Conservation (phyloP, 1,284 basidiomycete genomes). For the Ustilago hordei region DNA sequence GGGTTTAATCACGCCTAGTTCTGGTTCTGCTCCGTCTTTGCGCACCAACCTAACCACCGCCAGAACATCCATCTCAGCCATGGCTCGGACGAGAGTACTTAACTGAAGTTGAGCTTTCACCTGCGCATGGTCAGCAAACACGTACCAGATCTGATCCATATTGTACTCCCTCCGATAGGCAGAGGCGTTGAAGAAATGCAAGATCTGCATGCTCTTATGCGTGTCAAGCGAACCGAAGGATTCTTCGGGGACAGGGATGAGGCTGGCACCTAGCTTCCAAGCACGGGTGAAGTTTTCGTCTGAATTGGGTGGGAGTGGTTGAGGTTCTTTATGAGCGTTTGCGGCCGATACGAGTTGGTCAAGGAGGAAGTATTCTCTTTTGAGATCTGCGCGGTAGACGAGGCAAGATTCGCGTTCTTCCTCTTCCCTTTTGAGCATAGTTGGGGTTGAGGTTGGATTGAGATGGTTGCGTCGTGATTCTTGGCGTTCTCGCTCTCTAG, state of each 20-base stretch:
- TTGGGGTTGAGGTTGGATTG: constrained; percentile 34
- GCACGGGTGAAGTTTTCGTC: constrained; percentile 80
- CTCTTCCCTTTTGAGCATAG: constrained; percentile 13
- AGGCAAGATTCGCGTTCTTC: constrained; percentile 11
- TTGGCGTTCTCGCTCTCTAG: constrained; percentile 22
- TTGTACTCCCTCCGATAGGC: constrained; percentile 74
- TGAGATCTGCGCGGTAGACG: constrained; percentile 40
- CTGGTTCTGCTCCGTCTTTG: constrained; percentile 80
- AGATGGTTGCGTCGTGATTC: constrained; percentile 27
- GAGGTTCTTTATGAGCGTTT: constrained; percentile 71
- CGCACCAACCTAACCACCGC: constrained; percentile 86
- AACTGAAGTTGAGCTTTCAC: constrained; percentile 83
- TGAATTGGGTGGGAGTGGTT: constrained; percentile 74
- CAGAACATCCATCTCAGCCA: constrained; percentile 77
- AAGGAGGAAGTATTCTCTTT: constrained; percentile 42
- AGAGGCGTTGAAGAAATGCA: constrained; percentile 80
- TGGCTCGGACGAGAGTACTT: constrained; percentile 85
- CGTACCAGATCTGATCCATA: constrained; percentile 87
- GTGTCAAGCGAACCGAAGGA: constrained; percentile 80
- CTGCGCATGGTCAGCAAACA: constrained; percentile 81
- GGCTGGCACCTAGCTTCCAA: constrained; percentile 91
- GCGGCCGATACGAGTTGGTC: constrained; percentile 62
- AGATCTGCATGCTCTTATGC: constrained; percentile 85
- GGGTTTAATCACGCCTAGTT: constrained; percentile 69
- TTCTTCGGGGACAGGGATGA: constrained; percentile 78